phyloP scores from a whole-genome alignment of 139 green algal species.

The Micractinium sp. region DNA sequence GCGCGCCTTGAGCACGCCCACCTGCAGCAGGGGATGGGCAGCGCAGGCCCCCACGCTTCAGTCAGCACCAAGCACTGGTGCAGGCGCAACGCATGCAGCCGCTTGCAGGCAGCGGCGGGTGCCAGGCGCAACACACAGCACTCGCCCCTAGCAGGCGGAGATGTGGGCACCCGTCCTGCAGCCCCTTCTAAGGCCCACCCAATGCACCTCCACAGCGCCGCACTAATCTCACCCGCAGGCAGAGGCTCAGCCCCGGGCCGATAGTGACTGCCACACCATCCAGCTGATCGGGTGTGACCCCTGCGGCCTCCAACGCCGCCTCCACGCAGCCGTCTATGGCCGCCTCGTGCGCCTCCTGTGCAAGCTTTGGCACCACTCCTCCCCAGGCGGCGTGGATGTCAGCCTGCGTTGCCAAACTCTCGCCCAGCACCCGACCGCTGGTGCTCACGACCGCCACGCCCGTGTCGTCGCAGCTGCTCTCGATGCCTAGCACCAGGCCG shows the following conservation, averaged over 20 bases:
- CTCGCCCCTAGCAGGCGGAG: background rate
- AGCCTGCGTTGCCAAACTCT: constrained; percentile 80
- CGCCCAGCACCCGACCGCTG: constrained; percentile 78
- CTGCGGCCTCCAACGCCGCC: constrained; percentile 68
- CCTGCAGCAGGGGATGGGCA: constrained; percentile 43
- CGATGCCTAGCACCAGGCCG: constrained; percentile 91
- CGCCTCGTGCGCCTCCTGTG: constrained; percentile 85
- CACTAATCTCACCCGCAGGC: constrained; percentile 67
- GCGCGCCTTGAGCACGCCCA: constrained; percentile 94
- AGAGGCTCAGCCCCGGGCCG: constrained; percentile 93
- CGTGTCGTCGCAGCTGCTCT: constrained; percentile 97
- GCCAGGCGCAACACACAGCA: background rate
- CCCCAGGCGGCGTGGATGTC: constrained; percentile 94
- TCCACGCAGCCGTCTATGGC: constrained; percentile 93
- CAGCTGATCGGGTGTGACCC: constrained; percentile 57
- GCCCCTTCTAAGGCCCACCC: too few relatives aligned
- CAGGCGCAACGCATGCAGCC: background rate
- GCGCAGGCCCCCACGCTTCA: background rate
- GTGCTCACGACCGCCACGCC: constrained; percentile 86
- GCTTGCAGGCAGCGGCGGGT: background rate
- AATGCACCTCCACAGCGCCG: too few relatives aligned
- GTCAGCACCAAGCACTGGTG: too few relatives aligned
- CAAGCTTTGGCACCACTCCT: constrained; percentile 94
- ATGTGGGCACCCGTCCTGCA: background rate
- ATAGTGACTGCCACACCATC: constrained; percentile 94